These are phyloP conservation scores for Trametes hirsuta DNA, from an alignment of 1,284 basidiomycete species.

Conservation along the genomic window DNA sequence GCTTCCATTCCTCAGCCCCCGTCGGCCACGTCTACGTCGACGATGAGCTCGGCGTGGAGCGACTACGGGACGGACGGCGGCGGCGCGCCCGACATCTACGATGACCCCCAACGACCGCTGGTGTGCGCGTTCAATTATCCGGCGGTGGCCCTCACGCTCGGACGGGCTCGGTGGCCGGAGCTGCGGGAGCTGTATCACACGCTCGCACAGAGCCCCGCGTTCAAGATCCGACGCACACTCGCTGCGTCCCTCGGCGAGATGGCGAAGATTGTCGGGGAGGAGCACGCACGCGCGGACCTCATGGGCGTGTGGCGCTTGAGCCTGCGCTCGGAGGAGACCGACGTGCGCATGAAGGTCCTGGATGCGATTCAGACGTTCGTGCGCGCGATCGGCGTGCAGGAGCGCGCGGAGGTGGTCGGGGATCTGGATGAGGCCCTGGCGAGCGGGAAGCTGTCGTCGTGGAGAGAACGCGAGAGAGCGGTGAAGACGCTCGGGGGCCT, in stretches of 20 bases:
- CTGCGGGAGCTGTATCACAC: slow-evolving; percentile 73
- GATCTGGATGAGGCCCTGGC: slow-evolving; percentile 47
- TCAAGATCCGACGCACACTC: slow-evolving; percentile 75
- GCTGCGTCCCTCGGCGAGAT: slow-evolving; percentile 91
- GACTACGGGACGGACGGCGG: slow-evolving; percentile 28
- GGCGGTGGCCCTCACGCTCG: slow-evolving; percentile 87
- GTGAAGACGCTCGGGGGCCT: slow-evolving; percentile 55
- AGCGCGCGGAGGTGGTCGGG: slow-evolving; percentile 57
- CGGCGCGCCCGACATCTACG: slow-evolving; percentile 32
- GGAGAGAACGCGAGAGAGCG: slow-evolving; percentile 82
- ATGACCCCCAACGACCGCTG: slow-evolving; percentile 75
- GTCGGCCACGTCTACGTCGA: slow-evolving; percentile 15
- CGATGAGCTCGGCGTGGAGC: slow-evolving; percentile 29
- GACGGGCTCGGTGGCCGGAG: slow-evolving; percentile 76
- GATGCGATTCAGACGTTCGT: slow-evolving; percentile 69
- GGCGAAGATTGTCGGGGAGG: slow-evolving; percentile 81
- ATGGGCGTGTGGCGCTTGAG: slow-evolving; percentile 74
- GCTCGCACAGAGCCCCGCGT: slow-evolving; percentile 60
- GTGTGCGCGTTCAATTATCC: slow-evolving; percentile 96
- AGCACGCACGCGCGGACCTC: slow-evolving; percentile 72
- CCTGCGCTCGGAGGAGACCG: slow-evolving; percentile 62
- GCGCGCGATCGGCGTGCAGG: slow-evolving; percentile 49
- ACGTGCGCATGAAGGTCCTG: slow-evolving; percentile 72
- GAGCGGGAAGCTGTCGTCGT: slow-evolving; percentile 70
- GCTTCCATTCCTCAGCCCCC: neutral